These are phyloP conservation scores for Leptodontidium sp. DNA, from an alignment of 2,329 filamentous ascomycete genomes.

Conservation along the genomic window DNA sequence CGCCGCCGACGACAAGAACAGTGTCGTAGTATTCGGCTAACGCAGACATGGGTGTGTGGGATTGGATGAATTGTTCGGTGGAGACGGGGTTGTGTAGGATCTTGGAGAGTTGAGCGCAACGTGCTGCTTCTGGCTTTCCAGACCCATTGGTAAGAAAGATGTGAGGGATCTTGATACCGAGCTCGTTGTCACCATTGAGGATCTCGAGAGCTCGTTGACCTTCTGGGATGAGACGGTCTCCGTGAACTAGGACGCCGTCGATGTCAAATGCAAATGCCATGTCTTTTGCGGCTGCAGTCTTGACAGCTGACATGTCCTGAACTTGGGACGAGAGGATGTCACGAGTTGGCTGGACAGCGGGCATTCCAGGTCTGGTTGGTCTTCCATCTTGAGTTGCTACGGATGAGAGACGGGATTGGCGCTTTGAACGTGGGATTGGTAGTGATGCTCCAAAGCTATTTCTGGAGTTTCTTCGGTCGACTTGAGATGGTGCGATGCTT, in stretches of 20 bases:
- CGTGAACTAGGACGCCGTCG: constrained; percentile 78
- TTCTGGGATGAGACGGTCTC: constrained; percentile 74
- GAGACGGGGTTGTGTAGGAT: constrained; percentile 71
- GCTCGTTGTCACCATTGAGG: constrained; percentile 78
- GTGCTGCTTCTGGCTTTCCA: constrained; percentile 72
- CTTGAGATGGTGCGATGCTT: constrained; percentile 72
- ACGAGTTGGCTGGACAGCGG: constrained; percentile 65
- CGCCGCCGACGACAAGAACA: constrained; percentile 78
- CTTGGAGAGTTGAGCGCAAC: constrained; percentile 71
- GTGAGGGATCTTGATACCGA: constrained; percentile 79
- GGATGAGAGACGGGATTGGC: constrained; percentile 72
- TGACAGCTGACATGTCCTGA: constrained; percentile 71
- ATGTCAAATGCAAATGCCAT: constrained; percentile 85
- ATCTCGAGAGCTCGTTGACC: constrained; percentile 72
- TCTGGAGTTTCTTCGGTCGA: constrained; percentile 71
- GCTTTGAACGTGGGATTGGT: constrained; percentile 75
- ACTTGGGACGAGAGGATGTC: constrained; percentile 75
- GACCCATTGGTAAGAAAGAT: constrained; percentile 80
- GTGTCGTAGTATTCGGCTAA: constrained; percentile 80
- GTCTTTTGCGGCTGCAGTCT: constrained; percentile 75
- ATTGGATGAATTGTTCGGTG: constrained; percentile 80
- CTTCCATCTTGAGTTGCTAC: constrained; percentile 59
- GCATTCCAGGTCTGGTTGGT: constrained; percentile 63
- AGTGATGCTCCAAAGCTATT: constrained; percentile 80
- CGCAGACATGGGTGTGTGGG: constrained; percentile 80